Conservation (phyloP, 139 green algal genomes). For the Asterochloris sp. region DNA sequence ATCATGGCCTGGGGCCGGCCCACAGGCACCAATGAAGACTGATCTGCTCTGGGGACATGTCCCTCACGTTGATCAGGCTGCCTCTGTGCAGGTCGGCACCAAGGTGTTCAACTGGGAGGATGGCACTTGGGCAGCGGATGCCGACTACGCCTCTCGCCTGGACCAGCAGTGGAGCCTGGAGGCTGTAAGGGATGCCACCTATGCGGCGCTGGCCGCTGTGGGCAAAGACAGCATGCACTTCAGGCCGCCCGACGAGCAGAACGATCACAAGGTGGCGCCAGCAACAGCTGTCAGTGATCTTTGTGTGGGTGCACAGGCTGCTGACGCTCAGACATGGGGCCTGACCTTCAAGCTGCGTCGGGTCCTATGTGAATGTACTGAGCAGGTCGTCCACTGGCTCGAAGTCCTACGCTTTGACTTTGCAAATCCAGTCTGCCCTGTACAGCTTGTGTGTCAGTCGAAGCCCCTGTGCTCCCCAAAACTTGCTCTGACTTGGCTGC, state of each 20-base stretch:
- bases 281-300: too few relatives aligned
- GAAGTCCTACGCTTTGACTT: too few relatives aligned
- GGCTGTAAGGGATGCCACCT: constrained; percentile 59
- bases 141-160: constrained; percentile 47
- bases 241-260: constrained; percentile 67
- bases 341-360: constrained; percentile 32
- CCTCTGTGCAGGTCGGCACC: constrained; percentile 58
- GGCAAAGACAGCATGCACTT: constrained; percentile 81
- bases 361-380: constrained; percentile 26
- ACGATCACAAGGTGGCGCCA: constrained; percentile 57
- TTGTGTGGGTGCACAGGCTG: not conserved
- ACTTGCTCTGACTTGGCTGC: too few relatives aligned
- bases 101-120: constrained; percentile 51
- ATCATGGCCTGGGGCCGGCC: too few relatives aligned
- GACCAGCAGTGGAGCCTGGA: constrained; percentile 64
- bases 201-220: constrained; percentile 54
- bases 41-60: too few relatives aligned
- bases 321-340: not conserved
- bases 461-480: too few relatives aligned
- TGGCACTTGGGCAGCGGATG: constrained; percentile 57
- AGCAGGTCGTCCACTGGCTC: not conserved
- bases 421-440: too few relatives aligned
- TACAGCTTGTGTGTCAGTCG: too few relatives aligned
- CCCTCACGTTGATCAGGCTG: too few relatives aligned
- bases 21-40: too few relatives aligned